Evolutionary conservation across 2,329 filamentous ascomycete species (phyloP), one percentile per base, ranked within the genome.

Genomic region (Coleophoma crateriformis): DNA sequence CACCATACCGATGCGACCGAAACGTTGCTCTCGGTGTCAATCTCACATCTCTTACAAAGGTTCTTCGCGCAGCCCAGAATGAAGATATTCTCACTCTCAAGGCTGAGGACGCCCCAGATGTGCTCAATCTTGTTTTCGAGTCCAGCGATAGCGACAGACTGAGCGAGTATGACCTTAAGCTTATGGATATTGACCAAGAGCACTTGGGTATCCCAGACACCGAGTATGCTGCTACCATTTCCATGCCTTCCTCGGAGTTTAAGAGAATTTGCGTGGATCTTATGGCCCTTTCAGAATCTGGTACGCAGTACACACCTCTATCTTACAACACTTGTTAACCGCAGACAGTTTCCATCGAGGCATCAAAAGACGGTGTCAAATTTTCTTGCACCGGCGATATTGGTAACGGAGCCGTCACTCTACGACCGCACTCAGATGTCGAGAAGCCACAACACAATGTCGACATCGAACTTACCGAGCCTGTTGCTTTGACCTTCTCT

Each of bases 101-200:
- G 83, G 94, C 94, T 13, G 92, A 97, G 68, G 95, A 99, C 70
- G 86, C 90, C 37, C 94, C 94, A 44, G 94, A 99, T 72, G 89
- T 91, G 45, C 84, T 99, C 62, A 97, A 96, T 78, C 77, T 99
- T 58, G 81, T 91, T 61, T 99, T 99, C 67, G 95, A 99, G 83
- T 95, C 84, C 77, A 76, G 81, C 58, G 84, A 87, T 66, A 88
- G 82, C 64, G 94, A 99, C 72, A 82, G 94, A 59, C 82, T 99
- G 67, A 95, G 89, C 81, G 95, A 99, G 78, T 99, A 99, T 71
- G 94, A 99, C 71, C 88, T 99, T 73, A 99, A 99, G 81, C 84
- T 99, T 69, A 99, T 99, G 94, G 94, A 99, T 70, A 99, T 99
- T 70, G 94, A 99, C 73, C 95, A 99, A 76, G 94, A 99, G 79